phyloP scores from a whole-genome alignment of 225 moss, liverwort and hornwort species.

The Rhytidiadelphus loreus region DNA sequence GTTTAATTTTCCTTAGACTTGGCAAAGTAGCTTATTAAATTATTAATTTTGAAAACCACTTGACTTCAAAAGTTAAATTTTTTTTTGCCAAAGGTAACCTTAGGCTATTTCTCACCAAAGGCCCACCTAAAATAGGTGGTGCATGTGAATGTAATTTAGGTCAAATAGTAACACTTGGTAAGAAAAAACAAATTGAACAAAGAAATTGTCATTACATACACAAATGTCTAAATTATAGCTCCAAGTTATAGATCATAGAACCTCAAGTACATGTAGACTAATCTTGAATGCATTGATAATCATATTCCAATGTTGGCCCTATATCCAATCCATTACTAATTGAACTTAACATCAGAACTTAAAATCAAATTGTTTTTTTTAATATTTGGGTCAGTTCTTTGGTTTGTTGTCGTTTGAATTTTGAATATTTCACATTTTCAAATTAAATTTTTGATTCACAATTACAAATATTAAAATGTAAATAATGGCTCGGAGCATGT shows the following conservation, averaged over 20 bases:
- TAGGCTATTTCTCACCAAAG: neutral
- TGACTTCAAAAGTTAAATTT: neutral
- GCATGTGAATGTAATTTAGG: neutral
- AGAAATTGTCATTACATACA: neutral
- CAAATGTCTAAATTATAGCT: neutral
- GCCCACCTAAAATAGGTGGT: neutral
- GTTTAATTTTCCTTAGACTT: neutral
- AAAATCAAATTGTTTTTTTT: neutral
- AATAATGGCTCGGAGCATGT: fast-evolving
- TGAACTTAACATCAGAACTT: neutral
- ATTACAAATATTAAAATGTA: neutral
- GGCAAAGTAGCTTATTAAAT: neutral
- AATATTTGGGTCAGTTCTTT: neutral
- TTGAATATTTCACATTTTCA: neutral
- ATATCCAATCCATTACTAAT: neutral
- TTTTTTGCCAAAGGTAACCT: neutral
- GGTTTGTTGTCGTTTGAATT: neutral
- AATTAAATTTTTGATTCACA: neutral
- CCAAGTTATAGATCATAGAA: neutral
- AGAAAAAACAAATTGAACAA: neutral
- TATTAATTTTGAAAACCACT: neutral
- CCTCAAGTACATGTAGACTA: neutral
- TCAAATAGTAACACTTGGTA: neutral
- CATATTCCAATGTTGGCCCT: neutral
- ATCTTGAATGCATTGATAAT: neutral